Evolutionary conservation across 2,329 filamentous ascomycete species (phyloP).

Genomic region (Pseudogymnoascus pannorum): DNA sequence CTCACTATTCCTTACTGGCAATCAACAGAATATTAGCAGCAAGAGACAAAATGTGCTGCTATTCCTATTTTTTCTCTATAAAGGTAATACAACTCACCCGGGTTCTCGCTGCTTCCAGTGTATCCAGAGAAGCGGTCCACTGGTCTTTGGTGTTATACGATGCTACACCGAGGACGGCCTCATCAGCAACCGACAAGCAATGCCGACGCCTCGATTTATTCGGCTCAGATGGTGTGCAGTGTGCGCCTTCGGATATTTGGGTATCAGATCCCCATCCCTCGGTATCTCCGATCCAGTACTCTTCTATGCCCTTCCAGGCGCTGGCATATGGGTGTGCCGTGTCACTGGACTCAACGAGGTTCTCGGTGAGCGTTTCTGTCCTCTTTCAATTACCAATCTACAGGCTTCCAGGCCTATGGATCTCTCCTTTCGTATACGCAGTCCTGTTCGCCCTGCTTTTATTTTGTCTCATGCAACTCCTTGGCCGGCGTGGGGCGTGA

Average conservation of each 20-base stretch:
- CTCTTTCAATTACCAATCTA: neutral
- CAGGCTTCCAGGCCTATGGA: neutral
- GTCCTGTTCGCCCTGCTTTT: neutral
- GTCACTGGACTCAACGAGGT: neutral
- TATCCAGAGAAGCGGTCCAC: neutral
- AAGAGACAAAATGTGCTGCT: neutral
- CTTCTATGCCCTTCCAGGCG: neutral
- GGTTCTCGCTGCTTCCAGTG: neutral
- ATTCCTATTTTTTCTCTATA: neutral
- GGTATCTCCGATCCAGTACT: neutral
- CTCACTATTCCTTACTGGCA: neutral
- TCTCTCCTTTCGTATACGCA: neutral
- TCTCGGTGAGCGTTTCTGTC: slow-evolving; percentile 7
- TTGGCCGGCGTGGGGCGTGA: neutral
- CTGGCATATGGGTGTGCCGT: neutral
- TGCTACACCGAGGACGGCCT: neutral
- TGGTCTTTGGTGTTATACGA: neutral
- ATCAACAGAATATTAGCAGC: neutral
- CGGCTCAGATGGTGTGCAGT: neutral
- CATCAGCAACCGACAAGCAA: neutral
- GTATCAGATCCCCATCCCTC: neutral
- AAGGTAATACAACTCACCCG: neutral
- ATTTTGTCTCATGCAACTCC: neutral
- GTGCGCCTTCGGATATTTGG: neutral
- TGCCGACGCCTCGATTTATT: neutral